Evolutionary conservation across 495 filamentous ascomycete species (phyloP).

Genomic region (Cudoniella acicularis): DNA sequence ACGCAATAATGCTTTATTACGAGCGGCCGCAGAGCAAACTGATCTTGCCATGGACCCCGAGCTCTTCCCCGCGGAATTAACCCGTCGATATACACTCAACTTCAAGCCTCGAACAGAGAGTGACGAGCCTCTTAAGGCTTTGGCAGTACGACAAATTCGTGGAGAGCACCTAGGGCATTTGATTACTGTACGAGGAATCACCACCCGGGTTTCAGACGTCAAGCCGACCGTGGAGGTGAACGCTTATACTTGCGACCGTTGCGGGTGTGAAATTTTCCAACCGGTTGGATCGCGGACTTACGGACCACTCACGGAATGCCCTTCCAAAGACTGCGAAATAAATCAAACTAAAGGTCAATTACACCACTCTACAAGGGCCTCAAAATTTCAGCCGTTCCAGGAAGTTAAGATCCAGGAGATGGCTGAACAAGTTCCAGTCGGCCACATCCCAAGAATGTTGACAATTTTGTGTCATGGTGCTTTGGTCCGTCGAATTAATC

Average conservation of each 20-base stretch:
- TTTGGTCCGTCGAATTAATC: slow-evolving; percentile 79
- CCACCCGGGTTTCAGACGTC: slow-evolving; percentile 93
- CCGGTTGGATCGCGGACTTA: slow-evolving; percentile 90
- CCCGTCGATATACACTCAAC: slow-evolving; percentile 88
- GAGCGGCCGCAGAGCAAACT: slow-evolving; percentile 62
- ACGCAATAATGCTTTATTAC: slow-evolving; percentile 71
- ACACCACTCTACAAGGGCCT: slow-evolving; percentile 87
- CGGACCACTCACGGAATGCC: slow-evolving; percentile 77
- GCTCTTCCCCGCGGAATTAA: slow-evolving; percentile 86
- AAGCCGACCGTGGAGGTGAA: slow-evolving; percentile 97
- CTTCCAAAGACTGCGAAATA: slow-evolving; percentile 79
- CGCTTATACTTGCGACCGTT: slow-evolving; percentile 95
- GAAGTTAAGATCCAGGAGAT: slow-evolving; percentile 98
- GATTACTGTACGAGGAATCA: slow-evolving; percentile 92
- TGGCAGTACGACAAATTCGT: slow-evolving; percentile 88
- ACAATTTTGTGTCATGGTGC: slow-evolving; percentile 88
- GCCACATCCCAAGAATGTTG: slow-evolving; percentile 88
- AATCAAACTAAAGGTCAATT: slow-evolving; percentile 93
- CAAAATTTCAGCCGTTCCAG: slow-evolving; percentile 96
- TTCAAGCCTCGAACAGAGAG: slow-evolving; percentile 84
- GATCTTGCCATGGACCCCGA: slow-evolving; percentile 55
- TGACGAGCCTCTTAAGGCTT: slow-evolving; percentile 72
- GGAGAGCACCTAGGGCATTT: slow-evolving; percentile 89
- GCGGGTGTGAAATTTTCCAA: slow-evolving; percentile 96
- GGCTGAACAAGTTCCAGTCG: slow-evolving; percentile 96